Conservation (phyloP, 805 yeast species). For the Candida vartiovaarae region DNA sequence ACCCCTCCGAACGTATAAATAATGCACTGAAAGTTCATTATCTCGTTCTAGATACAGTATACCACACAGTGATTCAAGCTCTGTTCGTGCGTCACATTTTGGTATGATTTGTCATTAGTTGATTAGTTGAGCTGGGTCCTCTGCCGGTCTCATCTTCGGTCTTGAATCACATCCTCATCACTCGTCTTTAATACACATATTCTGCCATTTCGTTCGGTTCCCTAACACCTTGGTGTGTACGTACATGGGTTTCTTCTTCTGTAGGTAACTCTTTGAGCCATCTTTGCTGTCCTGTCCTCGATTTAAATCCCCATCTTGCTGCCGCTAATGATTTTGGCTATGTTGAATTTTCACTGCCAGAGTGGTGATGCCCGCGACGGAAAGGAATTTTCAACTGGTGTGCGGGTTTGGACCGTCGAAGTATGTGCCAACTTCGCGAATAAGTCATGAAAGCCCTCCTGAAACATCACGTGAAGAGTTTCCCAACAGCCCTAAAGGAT, state of each 20-base stretch:
- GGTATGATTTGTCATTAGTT: no score
- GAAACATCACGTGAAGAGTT: no score
- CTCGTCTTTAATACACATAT: no score
- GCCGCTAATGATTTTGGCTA: slow-evolving; percentile 10
- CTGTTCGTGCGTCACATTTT: no score
- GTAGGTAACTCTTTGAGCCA: slow-evolving; percentile 99
- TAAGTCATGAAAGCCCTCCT: background rate
- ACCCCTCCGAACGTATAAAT: no score
- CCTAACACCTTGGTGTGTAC: slow-evolving; percentile 28
- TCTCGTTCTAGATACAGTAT: no score
- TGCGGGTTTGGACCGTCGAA: slow-evolving; percentile 1
- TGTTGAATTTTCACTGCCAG: slow-evolving; percentile 15
- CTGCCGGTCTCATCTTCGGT: no score
- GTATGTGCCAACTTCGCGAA: background rate
- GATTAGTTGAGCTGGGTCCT: no score
- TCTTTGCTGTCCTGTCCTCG: slow-evolving; percentile 31
- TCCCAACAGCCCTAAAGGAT: no score
- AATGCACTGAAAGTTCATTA: no score
- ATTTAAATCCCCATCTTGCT: slow-evolving; percentile 6
- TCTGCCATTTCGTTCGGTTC: background rate
- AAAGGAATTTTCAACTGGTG: slow-evolving; percentile 2
- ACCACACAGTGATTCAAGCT: no score
- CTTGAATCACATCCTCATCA: no score
- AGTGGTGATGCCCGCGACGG: slow-evolving; percentile 1
- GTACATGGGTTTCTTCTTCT: slow-evolving; percentile 99